Conservation (phyloP, 1,284 basidiomycete species). For the Sparassis latifolia region DNA sequence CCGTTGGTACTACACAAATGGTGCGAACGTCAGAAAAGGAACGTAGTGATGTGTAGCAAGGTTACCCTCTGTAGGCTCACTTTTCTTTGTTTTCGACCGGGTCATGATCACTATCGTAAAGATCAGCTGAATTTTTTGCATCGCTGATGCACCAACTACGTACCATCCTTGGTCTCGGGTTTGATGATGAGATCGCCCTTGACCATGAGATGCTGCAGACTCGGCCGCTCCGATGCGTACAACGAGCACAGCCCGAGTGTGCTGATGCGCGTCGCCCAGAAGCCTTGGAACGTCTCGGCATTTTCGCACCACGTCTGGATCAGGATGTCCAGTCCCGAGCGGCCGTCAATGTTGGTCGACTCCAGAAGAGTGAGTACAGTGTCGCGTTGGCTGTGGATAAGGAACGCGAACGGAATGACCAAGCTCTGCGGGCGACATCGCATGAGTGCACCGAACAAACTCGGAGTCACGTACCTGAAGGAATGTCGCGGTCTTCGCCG, state of each 20-base stretch:
- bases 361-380: conserved; percentile 74
- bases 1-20: conserved; percentile 59
- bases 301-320: conserved; percentile 92
- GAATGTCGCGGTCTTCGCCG: conserved; percentile 85
- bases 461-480: conserved; percentile 53
- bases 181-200: conserved; percentile 91
- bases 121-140: background rate
- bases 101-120: conserved; percentile 82
- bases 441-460: background rate
- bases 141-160: conserved; percentile 25
- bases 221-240: conserved; percentile 60
- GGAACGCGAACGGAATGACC: conserved; percentile 88
- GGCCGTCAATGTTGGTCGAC: conserved; percentile 48
- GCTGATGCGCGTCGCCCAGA: conserved; percentile 85
- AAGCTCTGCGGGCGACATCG: conserved; percentile 50
- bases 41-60: background rate
- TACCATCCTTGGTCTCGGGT: conserved; percentile 74
- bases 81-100: conserved; percentile 80
- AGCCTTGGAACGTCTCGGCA: conserved; percentile 89
- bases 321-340: conserved; percentile 72
- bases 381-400: conserved; percentile 76
- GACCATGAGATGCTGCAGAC: conserved; percentile 60
- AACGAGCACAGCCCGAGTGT: conserved; percentile 79
- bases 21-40: background rate
- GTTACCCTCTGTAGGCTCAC: conserved; percentile 40